Base-by-base conservation (phyloP, 2,329 filamentous ascomycete species). In the Claviceps sp. region DNA sequence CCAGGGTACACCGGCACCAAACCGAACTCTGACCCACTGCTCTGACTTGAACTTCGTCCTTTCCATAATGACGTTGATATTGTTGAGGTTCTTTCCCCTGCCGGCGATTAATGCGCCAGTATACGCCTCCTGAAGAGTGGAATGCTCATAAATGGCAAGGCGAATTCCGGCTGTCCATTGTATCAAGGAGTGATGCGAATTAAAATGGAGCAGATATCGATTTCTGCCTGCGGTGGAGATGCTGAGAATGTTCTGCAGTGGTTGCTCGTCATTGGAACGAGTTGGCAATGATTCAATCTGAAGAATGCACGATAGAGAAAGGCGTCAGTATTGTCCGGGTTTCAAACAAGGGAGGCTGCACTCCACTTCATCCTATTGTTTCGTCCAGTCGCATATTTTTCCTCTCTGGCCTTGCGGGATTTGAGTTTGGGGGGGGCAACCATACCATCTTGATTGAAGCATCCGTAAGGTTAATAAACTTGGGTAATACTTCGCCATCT, bases 101-200 rank as follows among this genome's bases (percentile, higher is more conserved):
- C 90, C 93, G 11, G 93, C 93, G 63, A 98, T 93, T 45, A 98
- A 73, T 19, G 91, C 91, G 6, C 93, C 93, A 0, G 93, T 98
- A 65, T 98, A 98, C 1, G 93, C 89, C 70, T 98, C 93, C 64
- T 97, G 91, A 38, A 98, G 73, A 0, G 88, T 89, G 1, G 89
- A 83, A 63, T 97, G 87, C 70, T 98, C 93, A 66, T 84, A 97
- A 80, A 97, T 95, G 61, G 91, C 80, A 22, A 98, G 80, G 47
- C 93, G 83, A 59, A 98, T 97, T 45, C 86, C 89, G 16, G 93
- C 86, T 1, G 93, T 95, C 93, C 93, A 98, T 69, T 97, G 90
- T 2, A 90, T 85, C 51, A 98, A 74, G 0, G 91, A 95, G 63
- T 95, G 87, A 58, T 91, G 82, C 0, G 91, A 95, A 67, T 94